Evolutionary conservation across 345 rosid species (phyloP), one percentile per base, ranked within the genome.

Genomic region (Citrus inodora): DNA sequence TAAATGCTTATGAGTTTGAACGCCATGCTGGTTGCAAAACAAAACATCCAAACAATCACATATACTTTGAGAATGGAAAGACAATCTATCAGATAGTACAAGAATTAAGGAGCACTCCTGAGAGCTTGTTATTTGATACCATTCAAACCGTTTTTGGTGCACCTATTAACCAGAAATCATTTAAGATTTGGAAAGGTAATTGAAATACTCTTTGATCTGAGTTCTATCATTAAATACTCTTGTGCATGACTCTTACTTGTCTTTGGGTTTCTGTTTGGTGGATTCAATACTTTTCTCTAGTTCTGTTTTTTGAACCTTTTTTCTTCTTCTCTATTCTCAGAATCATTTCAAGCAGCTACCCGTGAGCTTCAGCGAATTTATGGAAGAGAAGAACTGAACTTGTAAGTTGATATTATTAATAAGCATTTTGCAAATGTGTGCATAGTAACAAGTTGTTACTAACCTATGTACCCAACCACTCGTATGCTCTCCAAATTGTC

Each of bases 1-100:
- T 95, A 17, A 95, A 92, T 81, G 98, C 98, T 0, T 95, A 89
- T 73, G 98, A 91, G 79, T 92, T 95, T 70, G 98, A 93, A 88
- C 91, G 89, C 51, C 98, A 95, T 68, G 97, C 98, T n/a, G 89
- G 92, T 71, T 90, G 91, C 88, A 95, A 95, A 82, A 92, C 98
- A 62, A 93, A 95, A 81, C 98, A 95, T 87, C 98, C 98, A 0
- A 95, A 95, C 87, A 95, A 90, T 85, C 98, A 91, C 82, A 93
- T 95, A 27, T 93, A 86, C 89, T 95, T 93, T 68, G 98, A 95
- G 70, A 95, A 93, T 79, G 98, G 98, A 75, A 95, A 93, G 92
- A 93, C 98, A 1, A 92, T 95, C 30, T 93, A 93, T 88, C 97
- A 92, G 86, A 91, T 95, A 80, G 98, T 95, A 71, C 98, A 93